phyloP scores from a whole-genome alignment of 2,329 filamentous ascomycete species.

The Aspergillus sp. region DNA sequence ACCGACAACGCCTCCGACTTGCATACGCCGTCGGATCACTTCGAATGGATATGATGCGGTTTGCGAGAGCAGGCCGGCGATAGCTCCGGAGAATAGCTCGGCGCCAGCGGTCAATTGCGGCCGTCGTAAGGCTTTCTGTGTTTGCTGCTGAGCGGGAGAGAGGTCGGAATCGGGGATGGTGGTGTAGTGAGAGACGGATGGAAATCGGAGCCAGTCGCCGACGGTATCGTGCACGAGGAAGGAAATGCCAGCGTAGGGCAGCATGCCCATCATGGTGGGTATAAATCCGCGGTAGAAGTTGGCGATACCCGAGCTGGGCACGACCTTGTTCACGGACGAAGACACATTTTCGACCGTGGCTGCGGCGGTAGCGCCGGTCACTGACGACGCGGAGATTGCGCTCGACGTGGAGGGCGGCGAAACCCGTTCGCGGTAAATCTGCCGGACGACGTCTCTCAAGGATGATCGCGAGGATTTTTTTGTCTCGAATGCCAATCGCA shows the following conservation, averaged over 20 bases:
- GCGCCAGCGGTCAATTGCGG: slow-evolving; percentile 79
- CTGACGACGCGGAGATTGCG: slow-evolving; percentile 39
- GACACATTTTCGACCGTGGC: slow-evolving; percentile 37
- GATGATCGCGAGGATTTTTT: slow-evolving; percentile 69
- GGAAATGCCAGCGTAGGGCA: slow-evolving; percentile 92
- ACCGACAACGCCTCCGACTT: slow-evolving; percentile 90
- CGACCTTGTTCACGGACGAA: slow-evolving; percentile 48
- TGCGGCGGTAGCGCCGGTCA: slow-evolving; percentile 39
- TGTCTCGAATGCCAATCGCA: slow-evolving; percentile 93
- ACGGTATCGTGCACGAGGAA: slow-evolving; percentile 93
- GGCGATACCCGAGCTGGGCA: slow-evolving; percentile 66
- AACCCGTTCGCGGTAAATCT: slow-evolving; percentile 80
- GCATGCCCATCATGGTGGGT: slow-evolving; percentile 88
- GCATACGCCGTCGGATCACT: slow-evolving; percentile 89
- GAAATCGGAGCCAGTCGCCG: slow-evolving; percentile 76
- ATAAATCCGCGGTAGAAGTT: slow-evolving; percentile 97
- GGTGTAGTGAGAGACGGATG: slow-evolving; percentile 68
- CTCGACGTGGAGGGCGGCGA: slow-evolving; percentile 35
- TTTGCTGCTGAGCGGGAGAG: slow-evolving; percentile 27
- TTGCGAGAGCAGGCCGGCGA: slow-evolving; percentile 86
- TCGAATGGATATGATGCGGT: slow-evolving; percentile 92
- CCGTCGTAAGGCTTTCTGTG: slow-evolving; percentile 56
- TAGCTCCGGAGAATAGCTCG: slow-evolving; percentile 77
- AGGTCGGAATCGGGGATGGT: slow-evolving; percentile 63
- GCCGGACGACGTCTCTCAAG: slow-evolving; percentile 72